Conservation (phyloP, 441 rosid species). For the Breynia disticha region DNA sequence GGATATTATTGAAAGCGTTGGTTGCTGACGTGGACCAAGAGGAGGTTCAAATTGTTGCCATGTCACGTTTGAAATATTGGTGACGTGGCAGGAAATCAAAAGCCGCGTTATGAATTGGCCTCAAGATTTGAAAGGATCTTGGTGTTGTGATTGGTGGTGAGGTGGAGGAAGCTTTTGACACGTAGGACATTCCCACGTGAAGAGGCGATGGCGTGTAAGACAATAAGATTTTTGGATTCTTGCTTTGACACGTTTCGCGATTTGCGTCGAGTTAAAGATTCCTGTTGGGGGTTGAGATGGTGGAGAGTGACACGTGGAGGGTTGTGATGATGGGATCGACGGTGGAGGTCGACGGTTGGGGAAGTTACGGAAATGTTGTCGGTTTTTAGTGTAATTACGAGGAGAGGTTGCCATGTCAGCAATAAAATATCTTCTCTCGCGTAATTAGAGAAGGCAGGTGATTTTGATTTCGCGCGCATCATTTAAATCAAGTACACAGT, state of each 20-base stretch:
- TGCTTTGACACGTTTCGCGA: constrained; percentile 17
- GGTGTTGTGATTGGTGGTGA: neutral
- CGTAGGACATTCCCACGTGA: neutral
- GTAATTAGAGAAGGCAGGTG: neutral
- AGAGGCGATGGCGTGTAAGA: too few species aligned
- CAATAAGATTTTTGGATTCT: neutral
- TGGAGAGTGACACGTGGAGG: neutral
- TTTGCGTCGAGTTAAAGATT: constrained; percentile 19
- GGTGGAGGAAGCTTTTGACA: neutral
- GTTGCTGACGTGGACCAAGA: constrained; percentile 19
- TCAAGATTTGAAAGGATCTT: constrained; percentile 13
- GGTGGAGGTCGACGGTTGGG: neutral
- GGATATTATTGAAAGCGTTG: constrained; percentile 1
- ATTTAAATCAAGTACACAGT: too few species aligned
- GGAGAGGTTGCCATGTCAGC: neutral
- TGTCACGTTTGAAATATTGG: neutral
- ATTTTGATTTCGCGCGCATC: too few species aligned
- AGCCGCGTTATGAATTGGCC: constrained; percentile 12
- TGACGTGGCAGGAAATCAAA: constrained; percentile 24
- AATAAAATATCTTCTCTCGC: neutral
- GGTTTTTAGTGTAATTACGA: neutral
- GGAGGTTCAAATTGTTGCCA: constrained; percentile 10
- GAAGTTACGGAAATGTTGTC: neutral
- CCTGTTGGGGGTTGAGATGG: neutral
- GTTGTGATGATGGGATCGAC: neutral